These are phyloP conservation scores for Trichoderma sp. DNA, from an alignment of 2,329 filamentous ascomycete genomes.

Conservation along the genomic window DNA sequence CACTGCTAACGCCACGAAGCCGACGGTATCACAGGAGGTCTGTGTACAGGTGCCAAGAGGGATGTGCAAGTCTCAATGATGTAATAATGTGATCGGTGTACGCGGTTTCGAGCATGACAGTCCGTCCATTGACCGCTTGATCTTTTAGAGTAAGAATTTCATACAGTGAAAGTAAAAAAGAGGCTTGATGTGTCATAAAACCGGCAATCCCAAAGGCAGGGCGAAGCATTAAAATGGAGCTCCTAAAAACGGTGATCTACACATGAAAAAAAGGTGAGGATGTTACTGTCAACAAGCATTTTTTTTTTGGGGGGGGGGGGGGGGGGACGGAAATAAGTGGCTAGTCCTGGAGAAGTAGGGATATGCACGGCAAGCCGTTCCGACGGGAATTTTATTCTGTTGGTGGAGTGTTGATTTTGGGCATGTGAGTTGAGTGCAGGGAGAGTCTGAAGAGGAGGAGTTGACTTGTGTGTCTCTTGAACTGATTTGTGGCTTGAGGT, in stretches of 20 bases:
- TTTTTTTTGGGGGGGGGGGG: too few relatives aligned
- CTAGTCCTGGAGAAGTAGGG: not conserved
- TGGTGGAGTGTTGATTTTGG: not conserved
- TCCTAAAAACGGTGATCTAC: not conserved
- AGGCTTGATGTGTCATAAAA: not conserved
- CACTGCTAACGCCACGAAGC: not conserved
- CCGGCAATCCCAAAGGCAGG: not conserved
- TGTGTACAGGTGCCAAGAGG: not conserved
- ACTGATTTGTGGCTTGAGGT: not conserved
- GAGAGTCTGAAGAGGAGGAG: not conserved
- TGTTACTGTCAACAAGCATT: not conserved
- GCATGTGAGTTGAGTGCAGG: not conserved
- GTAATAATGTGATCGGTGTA: not conserved
- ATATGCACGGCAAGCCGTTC: slow-evolving; percentile 4
- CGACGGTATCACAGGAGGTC: not conserved
- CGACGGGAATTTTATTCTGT: slow-evolving; percentile 1
- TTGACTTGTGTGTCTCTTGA: not conserved
- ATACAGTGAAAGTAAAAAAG: not conserved
- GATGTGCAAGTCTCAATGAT: not conserved
- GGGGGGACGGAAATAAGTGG: not conserved
- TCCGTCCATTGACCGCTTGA: not conserved
- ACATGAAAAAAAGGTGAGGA: not conserved
- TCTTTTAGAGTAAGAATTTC: not conserved
- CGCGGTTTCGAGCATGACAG: not conserved
- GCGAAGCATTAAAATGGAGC: not conserved